Conservation (phyloP, 208 protist genomes). For the Crithidia acanthocephali region DNA sequence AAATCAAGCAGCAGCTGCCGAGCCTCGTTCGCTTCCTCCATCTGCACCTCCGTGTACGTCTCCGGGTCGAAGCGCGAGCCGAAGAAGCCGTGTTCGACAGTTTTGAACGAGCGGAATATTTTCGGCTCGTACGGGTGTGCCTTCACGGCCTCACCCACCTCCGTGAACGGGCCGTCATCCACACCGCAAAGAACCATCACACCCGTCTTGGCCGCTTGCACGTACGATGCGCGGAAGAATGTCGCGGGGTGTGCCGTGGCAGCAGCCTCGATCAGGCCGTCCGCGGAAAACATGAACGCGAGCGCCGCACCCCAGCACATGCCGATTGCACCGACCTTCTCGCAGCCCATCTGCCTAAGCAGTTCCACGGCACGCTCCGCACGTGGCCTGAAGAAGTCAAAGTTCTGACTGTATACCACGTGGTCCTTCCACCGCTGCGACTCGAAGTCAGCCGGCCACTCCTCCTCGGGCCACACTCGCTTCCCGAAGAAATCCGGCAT, state of each 20-base stretch:
- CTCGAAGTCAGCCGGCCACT: slow-evolving; percentile 45
- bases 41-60: slow-evolving; percentile 32
- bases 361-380: slow-evolving; percentile 38
- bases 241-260: slow-evolving; percentile 48
- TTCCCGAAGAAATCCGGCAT: slow-evolving; percentile 64
- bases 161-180: slow-evolving; percentile 48
- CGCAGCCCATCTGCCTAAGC: slow-evolving; percentile 47
- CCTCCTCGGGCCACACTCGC: slow-evolving; percentile 31
- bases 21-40: slow-evolving; percentile 34
- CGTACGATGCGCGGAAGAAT: slow-evolving; percentile 17
- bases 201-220: slow-evolving; percentile 28
- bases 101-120: slow-evolving; percentile 48
- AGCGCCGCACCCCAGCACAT: slow-evolving; percentile 66
- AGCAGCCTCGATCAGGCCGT: slow-evolving; percentile 37
- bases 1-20: slow-evolving; percentile 32
- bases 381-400: slow-evolving; percentile 24
- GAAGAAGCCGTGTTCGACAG: slow-evolving; percentile 62
- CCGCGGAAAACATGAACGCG: slow-evolving; percentile 30
- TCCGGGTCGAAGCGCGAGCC: slow-evolving; percentile 46
- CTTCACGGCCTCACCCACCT: slow-evolving; percentile 41
- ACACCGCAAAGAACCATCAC: slow-evolving; percentile 53
- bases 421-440: slow-evolving; percentile 38
- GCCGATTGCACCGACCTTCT: slow-evolving; percentile 47
- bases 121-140: slow-evolving; percentile 23
- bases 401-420: slow-evolving; percentile 22